phyloP scores from a whole-genome alignment of 176 grass and related monocot species.

The Oryza meyeriana region DNA sequence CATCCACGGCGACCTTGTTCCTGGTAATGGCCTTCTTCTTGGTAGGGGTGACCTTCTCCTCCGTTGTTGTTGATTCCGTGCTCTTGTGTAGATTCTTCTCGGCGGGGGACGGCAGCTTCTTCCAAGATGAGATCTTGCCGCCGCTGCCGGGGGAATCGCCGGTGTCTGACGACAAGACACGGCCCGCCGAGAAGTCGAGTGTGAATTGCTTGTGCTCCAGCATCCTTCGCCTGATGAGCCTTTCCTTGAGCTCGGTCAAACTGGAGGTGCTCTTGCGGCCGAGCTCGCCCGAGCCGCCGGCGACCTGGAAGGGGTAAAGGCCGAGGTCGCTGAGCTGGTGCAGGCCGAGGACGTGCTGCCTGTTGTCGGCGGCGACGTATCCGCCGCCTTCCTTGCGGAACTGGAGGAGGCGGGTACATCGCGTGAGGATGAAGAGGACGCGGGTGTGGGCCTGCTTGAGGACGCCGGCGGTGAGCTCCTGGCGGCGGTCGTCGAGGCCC shows the following conservation, averaged over 20 bases:
- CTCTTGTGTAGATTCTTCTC: conserved; percentile 57
- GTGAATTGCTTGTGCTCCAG: conserved; percentile 68
- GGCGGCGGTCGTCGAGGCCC: conserved; percentile 71
- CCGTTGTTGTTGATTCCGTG: conserved; percentile 14
- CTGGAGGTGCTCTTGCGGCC: conserved; percentile 59
- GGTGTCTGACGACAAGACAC: conserved; percentile 24
- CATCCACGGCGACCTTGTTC: conserved; percentile 49
- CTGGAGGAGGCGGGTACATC: conserved; percentile 86
- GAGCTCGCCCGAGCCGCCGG: conserved; percentile 41
- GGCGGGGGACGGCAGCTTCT: conserved; percentile 88
- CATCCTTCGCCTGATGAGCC: conserved; percentile 64
- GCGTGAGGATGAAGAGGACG: conserved; percentile 89
- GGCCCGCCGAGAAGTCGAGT: conserved; percentile 50
- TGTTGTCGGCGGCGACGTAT: not conserved
- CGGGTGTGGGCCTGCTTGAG: conserved; percentile 78
- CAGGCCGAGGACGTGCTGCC: conserved; percentile 51
- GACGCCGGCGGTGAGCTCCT: conserved; percentile 58
- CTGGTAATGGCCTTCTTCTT: conserved; percentile 54
- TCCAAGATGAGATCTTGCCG: conserved; percentile 84
- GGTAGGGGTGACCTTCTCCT: conserved; percentile 23
- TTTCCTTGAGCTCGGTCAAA: conserved; percentile 74
- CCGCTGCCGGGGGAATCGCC: conserved; percentile 38
- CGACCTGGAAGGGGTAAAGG: conserved; percentile 46
- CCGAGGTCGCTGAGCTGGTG: conserved; percentile 93
- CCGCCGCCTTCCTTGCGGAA: conserved; percentile 71